Base-by-base conservation (phyloP, 768 basidiomycete species). In the Hericium rajendrae region DNA sequence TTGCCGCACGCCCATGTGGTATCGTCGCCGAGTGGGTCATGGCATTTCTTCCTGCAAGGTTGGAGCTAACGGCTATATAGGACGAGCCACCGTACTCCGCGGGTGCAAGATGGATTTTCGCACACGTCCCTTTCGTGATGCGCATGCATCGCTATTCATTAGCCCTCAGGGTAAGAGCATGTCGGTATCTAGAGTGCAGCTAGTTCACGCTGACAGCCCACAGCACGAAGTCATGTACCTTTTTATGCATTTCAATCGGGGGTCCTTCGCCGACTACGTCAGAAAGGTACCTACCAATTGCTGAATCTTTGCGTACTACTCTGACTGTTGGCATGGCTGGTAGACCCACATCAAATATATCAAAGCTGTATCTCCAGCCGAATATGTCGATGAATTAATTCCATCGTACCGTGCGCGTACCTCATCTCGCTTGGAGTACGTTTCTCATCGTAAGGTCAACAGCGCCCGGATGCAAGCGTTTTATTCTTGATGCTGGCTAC, bases 401-500 rank as follows among this genome's bases (percentile, higher is more conserved):
- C 72, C 72, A 1, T 54, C 63, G 1, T 71, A 72, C 48, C 57
- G 67, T 68, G 55, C 32, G 62, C 60, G 4, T 16, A 22, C 11
- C 24, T 9, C 53, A 26, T 26, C 6, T 32, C 26, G 9, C 32
- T 32, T 32, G 2, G 40, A 4, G 8, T 38, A 32, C n/a, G 6
- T 20, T 20, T 24, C 20, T 18, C 22, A 10, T 28, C 32, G 32
- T 38, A 38, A n/a, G 46, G 1, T 10, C 16, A 48, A 8, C 26
- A 68, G 67, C 67, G 8, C 15, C 59, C 16, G 67, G 63, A 28
- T 68, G 67, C 58, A 66, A 63, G 53, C 61, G 73, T 2, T 58
- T 70, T 18, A 66, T 73, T 5, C 60, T 65, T 57, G 70, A 75
- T 57, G 57, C 67, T 1, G 69, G 69, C 4, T 73, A 71, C 63